Conservation (phyloP, 805 yeast genomes). For the Brettanomyces naardenensis region DNA sequence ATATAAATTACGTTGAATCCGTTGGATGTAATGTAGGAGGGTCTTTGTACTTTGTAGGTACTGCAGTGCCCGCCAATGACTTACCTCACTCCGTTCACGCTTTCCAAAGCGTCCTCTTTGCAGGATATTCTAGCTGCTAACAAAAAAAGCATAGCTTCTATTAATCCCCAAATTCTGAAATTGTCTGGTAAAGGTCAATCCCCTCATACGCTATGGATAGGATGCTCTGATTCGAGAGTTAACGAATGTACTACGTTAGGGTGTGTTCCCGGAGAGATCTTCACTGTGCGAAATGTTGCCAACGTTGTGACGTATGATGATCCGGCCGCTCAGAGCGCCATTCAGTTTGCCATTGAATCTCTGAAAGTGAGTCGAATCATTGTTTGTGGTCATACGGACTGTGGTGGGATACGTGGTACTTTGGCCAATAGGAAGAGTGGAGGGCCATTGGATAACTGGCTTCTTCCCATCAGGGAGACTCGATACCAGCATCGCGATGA, state of each 20-base stretch:
- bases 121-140: constrained; percentile 44
- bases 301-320: constrained; percentile 69
- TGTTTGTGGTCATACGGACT: constrained; percentile 91
- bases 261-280: constrained; percentile 86
- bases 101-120: constrained; percentile 39
- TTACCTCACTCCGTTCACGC: constrained; percentile 29
- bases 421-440: constrained; percentile 58
- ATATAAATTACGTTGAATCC: no score
- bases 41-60: no score
- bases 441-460: constrained; percentile 66
- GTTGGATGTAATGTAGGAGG: no score
- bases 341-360: constrained; percentile 83
- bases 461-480: constrained; percentile 58
- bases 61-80: no score
- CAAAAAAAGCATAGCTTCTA: constrained; percentile 35
- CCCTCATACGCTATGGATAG: constrained; percentile 93
- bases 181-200: constrained; percentile 72
- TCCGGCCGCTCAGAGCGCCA: constrained; percentile 63
- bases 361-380: constrained; percentile 73
- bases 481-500: constrained; percentile 49
- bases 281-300: constrained; percentile 84
- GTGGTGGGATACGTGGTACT: constrained; percentile 89
- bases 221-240: constrained; percentile 88
- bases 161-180: constrained; percentile 51
- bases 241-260: constrained; percentile 68